phyloP scores from a whole-genome alignment of 345 rosid species.

The Populus davidiana region DNA sequence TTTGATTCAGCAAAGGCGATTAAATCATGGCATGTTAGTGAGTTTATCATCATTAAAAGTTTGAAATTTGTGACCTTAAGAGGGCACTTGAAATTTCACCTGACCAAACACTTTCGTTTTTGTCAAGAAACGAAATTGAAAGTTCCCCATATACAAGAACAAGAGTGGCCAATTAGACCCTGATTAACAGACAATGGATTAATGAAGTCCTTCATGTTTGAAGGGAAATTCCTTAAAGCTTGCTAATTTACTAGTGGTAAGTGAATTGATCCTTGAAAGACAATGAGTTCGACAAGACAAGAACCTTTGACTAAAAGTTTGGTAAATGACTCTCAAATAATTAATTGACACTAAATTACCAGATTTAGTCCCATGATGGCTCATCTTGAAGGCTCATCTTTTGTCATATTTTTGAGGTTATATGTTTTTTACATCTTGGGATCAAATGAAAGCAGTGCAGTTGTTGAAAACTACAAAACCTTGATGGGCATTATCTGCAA shows the following conservation, averaged over 20 bases:
- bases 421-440: background rate
- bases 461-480: background rate
- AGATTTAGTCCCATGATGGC: background rate
- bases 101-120: conserved; percentile 37
- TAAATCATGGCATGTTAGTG: conserved; percentile 74
- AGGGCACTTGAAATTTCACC: conserved; percentile 41
- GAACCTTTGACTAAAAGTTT: background rate
- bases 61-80: conserved; percentile 47
- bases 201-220: conserved; percentile 3
- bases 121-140: conserved; percentile 17
- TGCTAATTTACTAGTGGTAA: background rate
- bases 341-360: background rate
- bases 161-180: conserved; percentile 9
- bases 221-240: conserved; percentile 9
- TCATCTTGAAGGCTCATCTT: background rate
- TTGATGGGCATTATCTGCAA: background rate
- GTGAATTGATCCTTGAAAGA: background rate
- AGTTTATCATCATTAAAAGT: conserved; percentile 70
- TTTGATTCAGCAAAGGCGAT: conserved; percentile 65
- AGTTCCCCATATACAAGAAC: background rate
- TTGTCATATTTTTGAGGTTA: background rate
- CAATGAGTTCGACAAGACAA: background rate
- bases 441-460: background rate
- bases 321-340: background rate
- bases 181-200: background rate